phyloP scores from a whole-genome alignment of 257 asterid species.

The Eustoma russellianum region DNA sequence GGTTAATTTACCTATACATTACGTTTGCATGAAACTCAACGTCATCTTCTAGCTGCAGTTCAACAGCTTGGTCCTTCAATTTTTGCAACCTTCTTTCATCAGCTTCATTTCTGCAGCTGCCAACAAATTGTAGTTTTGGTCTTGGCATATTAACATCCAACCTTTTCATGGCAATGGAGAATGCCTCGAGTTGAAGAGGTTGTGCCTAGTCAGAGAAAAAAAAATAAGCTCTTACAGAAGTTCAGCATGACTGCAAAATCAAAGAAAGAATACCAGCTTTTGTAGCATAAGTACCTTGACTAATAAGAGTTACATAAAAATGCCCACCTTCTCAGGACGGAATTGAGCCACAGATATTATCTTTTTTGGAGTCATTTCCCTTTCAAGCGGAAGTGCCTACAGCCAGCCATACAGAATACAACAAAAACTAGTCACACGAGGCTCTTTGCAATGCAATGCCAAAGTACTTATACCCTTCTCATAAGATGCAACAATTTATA shows the following conservation, averaged over 20 bases:
- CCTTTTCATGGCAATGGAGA: slow-evolving; percentile 48
- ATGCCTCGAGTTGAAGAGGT: slow-evolving; percentile 86
- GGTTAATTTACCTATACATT: slow-evolving; percentile 56
- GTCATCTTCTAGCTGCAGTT: slow-evolving; percentile 55
- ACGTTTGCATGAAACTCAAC: slow-evolving; percentile 92
- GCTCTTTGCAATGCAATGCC: not conserved
- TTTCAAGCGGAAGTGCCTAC: slow-evolving; percentile 63
- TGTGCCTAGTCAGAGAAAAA: slow-evolving; percentile 52
- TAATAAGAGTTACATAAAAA: slow-evolving; percentile 27
- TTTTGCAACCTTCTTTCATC: slow-evolving; percentile 82
- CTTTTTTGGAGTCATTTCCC: slow-evolving; percentile 50
- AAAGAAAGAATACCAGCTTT: slow-evolving; percentile 8
- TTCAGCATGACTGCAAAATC: slow-evolving; percentile 13
- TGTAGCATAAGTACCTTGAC: slow-evolving; percentile 38
- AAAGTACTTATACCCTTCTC: not conserved
- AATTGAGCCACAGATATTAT: slow-evolving; percentile 91
- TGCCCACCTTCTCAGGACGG: slow-evolving; percentile 98
- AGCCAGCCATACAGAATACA: too few species aligned
- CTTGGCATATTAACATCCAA: slow-evolving; percentile 46
- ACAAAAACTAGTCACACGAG: too few species aligned
- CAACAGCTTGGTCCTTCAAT: slow-evolving; percentile 58
- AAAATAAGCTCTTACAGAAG: slow-evolving; percentile 17
- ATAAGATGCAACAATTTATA: not conserved
- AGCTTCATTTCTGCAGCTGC: slow-evolving; percentile 94
- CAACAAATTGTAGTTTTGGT: slow-evolving; percentile 81